Base-by-base conservation (phyloP, 202 grass and related monocot genomes). In the Miscanthus sacchariflorus region DNA sequence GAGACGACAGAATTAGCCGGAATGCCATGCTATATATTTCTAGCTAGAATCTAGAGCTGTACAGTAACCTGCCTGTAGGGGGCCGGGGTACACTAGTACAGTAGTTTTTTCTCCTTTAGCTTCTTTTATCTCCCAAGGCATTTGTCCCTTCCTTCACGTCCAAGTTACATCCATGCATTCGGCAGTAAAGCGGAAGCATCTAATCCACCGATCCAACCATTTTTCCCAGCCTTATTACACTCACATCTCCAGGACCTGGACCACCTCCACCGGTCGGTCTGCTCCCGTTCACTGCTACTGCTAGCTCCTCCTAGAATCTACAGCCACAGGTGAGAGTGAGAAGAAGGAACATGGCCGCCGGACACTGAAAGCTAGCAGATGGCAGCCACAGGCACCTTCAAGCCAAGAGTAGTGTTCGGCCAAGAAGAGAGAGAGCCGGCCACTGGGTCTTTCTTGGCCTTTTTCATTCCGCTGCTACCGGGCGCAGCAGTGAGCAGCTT, bases 131-230 rank as follows among this genome's bases (percentile, higher is more conserved):
- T 25, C 24, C 82, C 83, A 89, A 79, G 54, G 90, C 58, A 89
- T 89, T 79, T 92, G 87, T 92, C 87, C 87, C 73, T 89, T 89
- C 56, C 90, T 89, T 89, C 83, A 58, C 58, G 38, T 50, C 75
- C 78, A 92, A 85, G 86, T 35, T 88, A 76, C 83, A 74, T 63
- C 50, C 83, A 74, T 83, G 73, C 43, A 78, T 12, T 46, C 12
- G 15, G 86, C 44, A 85, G 86, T 89, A 89, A 92, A 92, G 90
- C 72, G 46, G 56, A 89, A 91, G 90, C 86, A 91, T 89, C 90
- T 85, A 40, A 67, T 77, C 58, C 73, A 67, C n/a, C 42, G 30
- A 23, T 56, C 79, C 50, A 52, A 44, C 79, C 54, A 54, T 59
- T 67, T 13, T 27, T 25, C 74, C 70, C 39, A 81, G 70, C 81